Conservation (phyloP, 192 early-diverging fungal genomes). For the Chytriomyces hyalinus region DNA sequence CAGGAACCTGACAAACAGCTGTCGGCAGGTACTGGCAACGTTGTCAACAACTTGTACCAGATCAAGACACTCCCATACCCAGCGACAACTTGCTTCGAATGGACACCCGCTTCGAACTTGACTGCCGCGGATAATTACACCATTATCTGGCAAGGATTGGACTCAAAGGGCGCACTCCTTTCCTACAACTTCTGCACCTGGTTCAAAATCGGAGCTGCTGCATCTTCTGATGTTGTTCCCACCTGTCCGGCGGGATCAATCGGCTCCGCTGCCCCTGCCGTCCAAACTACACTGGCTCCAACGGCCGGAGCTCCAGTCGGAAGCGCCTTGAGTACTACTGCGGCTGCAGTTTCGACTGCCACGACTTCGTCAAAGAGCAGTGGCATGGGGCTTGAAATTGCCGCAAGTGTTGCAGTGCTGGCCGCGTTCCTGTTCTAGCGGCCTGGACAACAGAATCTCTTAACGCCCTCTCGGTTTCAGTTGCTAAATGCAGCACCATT, state of each 20-base stretch:
- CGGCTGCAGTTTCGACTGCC: neutral
- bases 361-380: neutral
- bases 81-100: constrained; percentile 24
- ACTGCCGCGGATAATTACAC: constrained; percentile 9
- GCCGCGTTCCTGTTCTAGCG: neutral
- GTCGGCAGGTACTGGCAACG: neutral
- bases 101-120: constrained; percentile 25
- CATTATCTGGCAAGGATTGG: constrained; percentile 1
- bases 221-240: neutral
- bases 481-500: too few relatives aligned
- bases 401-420: neutral
- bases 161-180: neutral
- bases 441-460: too few relatives aligned
- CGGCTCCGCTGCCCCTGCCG: neutral
- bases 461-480: too few relatives aligned
- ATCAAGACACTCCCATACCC: constrained; percentile 9
- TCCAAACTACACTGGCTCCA: neutral
- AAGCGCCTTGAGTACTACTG: neutral
- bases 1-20: neutral
- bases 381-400: neutral
- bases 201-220: neutral
- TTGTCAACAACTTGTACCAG: neutral
- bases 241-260: neutral
- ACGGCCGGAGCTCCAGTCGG: neutral
- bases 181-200: neutral